Percentiles rank a stretch among this genome's conserved stretches.
These are phyloP conservation scores for Linum trigynum DNA, from an alignment of 345 rosid species.

Conservation along the genomic window DNA sequence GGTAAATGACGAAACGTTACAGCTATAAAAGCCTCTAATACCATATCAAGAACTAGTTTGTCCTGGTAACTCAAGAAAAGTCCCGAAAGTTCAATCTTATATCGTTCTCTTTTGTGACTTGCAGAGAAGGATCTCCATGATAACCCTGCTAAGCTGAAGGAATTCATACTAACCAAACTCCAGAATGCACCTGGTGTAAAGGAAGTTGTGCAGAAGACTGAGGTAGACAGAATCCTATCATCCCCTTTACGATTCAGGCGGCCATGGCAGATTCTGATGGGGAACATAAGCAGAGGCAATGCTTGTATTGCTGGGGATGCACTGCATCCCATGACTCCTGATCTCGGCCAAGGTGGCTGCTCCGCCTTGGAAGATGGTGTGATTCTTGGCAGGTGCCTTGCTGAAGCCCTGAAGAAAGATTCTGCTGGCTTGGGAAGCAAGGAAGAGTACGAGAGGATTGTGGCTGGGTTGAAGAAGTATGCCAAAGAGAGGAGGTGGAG, in stretches of 20 bases:
- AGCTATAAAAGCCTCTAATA: no score
- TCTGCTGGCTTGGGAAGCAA: neutral
- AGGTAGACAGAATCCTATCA: neutral
- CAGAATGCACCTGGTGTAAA: neutral
- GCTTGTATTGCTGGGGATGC: neutral
- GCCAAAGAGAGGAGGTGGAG: neutral
- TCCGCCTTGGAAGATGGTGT: conserved; percentile 1
- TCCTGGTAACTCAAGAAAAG: no score
- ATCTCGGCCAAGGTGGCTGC: conserved; percentile 2
- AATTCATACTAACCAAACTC: neutral
- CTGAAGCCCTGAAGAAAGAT: neutral
- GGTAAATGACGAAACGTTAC: neutral
- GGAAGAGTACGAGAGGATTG: neutral
- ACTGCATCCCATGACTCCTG: conserved; percentile 3
- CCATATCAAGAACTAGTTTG: no score
- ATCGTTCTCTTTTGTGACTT: neutral
- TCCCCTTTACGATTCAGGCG: neutral
- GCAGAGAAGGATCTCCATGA: neutral
- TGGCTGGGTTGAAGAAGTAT: neutral
- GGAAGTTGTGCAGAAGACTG: neutral
- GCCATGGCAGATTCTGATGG: neutral
- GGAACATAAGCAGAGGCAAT: neutral
- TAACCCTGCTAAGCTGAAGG: neutral
- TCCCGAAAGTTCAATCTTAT: neutral
- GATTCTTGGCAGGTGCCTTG: neutral